A percentile compares a stretch with the other conserved stretches of the same genome.
Evolutionary conservation across 2,329 filamentous ascomycete genomes (phyloP).

Genomic region (Blastomyces parvus): DNA sequence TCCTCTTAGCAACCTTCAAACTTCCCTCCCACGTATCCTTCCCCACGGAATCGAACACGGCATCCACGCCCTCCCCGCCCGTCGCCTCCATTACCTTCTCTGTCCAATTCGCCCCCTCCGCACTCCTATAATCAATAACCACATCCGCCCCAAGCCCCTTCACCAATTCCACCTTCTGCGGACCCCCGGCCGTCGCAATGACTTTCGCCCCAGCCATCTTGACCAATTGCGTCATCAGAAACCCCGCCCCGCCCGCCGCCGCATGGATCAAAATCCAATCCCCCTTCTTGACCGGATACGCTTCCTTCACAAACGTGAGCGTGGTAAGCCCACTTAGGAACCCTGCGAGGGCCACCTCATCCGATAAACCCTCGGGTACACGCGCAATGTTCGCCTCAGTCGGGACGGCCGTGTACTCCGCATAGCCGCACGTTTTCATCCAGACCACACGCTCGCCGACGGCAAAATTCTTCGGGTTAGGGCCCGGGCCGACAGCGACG

Average conservation of each 20-base stretch:
- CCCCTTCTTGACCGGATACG: constrained; percentile 58
- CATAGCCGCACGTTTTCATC: constrained; percentile 49
- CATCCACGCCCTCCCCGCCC: constrained; percentile 59
- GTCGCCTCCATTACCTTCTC: constrained; percentile 81
- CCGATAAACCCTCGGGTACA: constrained; percentile 53
- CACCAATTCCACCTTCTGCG: constrained; percentile 63
- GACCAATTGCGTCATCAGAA: constrained; percentile 66
- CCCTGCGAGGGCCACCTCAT: constrained; percentile 56
- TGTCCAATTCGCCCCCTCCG: constrained; percentile 69
- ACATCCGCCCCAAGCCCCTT: constrained; percentile 58
- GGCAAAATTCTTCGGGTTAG: constrained; percentile 45
- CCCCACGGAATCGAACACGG: constrained; percentile 79
- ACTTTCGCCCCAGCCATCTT: constrained; percentile 61
- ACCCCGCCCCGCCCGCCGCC: constrained; percentile 71
- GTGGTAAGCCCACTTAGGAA: constrained; percentile 79
- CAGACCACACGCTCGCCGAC: constrained; percentile 64
- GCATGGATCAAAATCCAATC: constrained; percentile 81
- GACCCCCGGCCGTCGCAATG: constrained; percentile 68
- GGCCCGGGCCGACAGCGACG: constrained; percentile 49
- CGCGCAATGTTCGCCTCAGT: constrained; percentile 46
- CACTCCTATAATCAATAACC: constrained; percentile 70
- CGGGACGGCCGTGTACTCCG: constrained; percentile 49
- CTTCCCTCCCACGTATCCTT: constrained; percentile 74
- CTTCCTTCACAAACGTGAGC: constrained; percentile 66
- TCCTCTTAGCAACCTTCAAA: constrained; percentile 62